A percentile compares a stretch with the other conserved stretches of the same genome.
Evolutionary conservation across 2,329 filamentous ascomycete species (phyloP).

Genomic region (Lomentospora prolificans): DNA sequence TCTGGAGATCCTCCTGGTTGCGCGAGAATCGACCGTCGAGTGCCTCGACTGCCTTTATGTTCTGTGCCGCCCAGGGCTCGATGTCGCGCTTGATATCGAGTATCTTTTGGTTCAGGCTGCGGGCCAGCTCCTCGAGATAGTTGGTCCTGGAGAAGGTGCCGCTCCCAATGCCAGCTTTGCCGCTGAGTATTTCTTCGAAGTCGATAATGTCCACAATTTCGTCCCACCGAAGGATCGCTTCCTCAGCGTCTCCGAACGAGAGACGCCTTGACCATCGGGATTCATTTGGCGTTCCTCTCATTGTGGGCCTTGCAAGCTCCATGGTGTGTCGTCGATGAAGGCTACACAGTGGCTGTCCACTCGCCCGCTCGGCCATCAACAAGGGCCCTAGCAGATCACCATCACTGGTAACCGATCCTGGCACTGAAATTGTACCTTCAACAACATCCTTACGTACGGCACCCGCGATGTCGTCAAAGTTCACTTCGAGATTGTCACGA

Average conservation of each 20-base stretch:
- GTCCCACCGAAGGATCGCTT: slow-evolving; percentile 61
- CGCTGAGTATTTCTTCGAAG: slow-evolving; percentile 1
- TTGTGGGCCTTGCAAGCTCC: slow-evolving; percentile 22
- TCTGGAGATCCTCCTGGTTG: slow-evolving; percentile 56
- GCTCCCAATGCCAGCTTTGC: background rate
- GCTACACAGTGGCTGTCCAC: slow-evolving; percentile 31
- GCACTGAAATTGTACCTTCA: slow-evolving; percentile 39
- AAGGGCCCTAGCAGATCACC: slow-evolving; percentile 47
- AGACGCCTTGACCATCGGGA: slow-evolving; percentile 60
- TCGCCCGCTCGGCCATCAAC: slow-evolving; percentile 35
- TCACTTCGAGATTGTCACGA: background rate
- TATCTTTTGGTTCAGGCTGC: slow-evolving; percentile 43
- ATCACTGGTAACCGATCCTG: slow-evolving; percentile 50
- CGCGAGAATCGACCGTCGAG: slow-evolving; percentile 53
- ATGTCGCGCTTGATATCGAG: slow-evolving; percentile 40
- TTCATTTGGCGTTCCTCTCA: slow-evolving; percentile 35
- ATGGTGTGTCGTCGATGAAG: slow-evolving; percentile 56
- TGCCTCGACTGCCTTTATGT: slow-evolving; percentile 43
- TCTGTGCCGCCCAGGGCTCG: slow-evolving; percentile 50
- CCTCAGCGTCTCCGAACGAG: slow-evolving; percentile 67
- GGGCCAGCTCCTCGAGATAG: slow-evolving; percentile 34
- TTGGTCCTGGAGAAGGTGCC: background rate
- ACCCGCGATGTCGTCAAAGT: slow-evolving; percentile 22
- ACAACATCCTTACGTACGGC: slow-evolving; percentile 33
- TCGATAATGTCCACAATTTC: slow-evolving; percentile 36